A percentile compares a stretch with the other conserved stretches of the same genome.
Evolutionary conservation across 306 rosid species (phyloP).

Genomic region (Dalbergia cultrata): DNA sequence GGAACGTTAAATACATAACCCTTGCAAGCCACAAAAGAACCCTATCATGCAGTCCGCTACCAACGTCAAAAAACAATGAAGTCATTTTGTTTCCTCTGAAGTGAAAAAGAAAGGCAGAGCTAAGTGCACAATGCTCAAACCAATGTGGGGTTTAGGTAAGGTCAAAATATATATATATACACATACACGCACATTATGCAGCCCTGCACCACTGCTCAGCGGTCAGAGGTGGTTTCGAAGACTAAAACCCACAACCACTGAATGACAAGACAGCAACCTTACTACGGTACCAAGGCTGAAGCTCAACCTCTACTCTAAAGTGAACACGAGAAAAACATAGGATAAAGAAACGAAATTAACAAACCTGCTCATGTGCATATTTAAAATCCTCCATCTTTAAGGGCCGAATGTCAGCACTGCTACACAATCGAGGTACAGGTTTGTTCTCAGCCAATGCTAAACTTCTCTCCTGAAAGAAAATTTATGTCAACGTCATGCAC

Average conservation of each 20-base stretch:
- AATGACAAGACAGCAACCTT: background rate
- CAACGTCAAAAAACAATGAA: background rate
- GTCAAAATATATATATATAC: too few relatives aligned
- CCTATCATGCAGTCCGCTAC: background rate
- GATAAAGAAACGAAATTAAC: conserved; percentile 6
- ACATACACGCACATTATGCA: too few relatives aligned
- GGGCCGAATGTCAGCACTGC: conserved; percentile 79
- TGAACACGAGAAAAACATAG: background rate
- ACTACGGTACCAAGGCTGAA: background rate
- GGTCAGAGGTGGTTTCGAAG: too few relatives aligned
- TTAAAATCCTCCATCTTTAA: conserved; percentile 86
- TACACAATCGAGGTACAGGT: conserved; percentile 75
- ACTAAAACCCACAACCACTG: background rate
- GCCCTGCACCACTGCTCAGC: too few relatives aligned
- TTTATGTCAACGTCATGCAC: conserved; percentile 29
- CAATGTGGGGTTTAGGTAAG: background rate
- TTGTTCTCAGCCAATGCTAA: conserved; percentile 74
- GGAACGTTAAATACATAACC: background rate
- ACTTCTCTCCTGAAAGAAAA: conserved; percentile 74
- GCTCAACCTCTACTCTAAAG: background rate
- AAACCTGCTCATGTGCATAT: conserved; percentile 97
- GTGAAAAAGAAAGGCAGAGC: background rate
- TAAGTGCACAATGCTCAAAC: background rate
- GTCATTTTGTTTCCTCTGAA: background rate
- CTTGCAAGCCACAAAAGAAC: background rate